Conservation (phyloP, 2,329 filamentous ascomycete genomes). For the Penicillium corylophilum region DNA sequence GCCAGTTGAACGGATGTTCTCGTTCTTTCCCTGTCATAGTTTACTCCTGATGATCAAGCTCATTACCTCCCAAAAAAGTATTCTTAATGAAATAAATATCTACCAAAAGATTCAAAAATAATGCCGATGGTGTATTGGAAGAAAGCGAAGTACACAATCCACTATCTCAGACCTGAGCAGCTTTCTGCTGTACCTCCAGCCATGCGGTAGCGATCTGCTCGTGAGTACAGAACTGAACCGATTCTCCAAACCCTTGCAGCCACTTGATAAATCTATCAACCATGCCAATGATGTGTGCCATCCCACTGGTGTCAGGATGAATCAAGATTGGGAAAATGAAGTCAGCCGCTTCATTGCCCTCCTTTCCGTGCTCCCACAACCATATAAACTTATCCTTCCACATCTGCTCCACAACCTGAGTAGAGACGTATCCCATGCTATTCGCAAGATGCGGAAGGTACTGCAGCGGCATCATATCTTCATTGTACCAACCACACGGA, state of each 20-base stretch:
- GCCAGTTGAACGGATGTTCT: no score
- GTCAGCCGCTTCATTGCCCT: not conserved
- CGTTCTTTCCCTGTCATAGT: no score
- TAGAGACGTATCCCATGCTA: slow-evolving; percentile 53
- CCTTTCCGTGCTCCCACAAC: slow-evolving; percentile 42
- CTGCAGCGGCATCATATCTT: slow-evolving; percentile 38
- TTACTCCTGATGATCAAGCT: no score
- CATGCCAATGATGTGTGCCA: not conserved
- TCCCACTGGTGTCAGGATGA: not conserved
- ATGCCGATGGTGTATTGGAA: no score
- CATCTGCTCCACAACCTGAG: slow-evolving; percentile 55
- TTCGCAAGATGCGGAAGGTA: slow-evolving; percentile 40
- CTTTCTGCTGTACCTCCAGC: no score
- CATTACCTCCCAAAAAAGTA: no score
- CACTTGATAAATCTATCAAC: not conserved
- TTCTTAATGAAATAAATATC: no score
- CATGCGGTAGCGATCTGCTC: no score
- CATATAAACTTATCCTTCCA: slow-evolving; percentile 59
- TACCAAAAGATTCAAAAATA: no score
- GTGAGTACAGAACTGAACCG: no score
- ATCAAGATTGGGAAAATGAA: not conserved
- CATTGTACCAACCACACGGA: slow-evolving; percentile 38
- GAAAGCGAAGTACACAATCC: no score
- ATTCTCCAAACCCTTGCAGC: not conserved
- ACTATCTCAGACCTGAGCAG: no score